These are phyloP conservation scores for Eucalyptus viminalis DNA, from an alignment of 345 rosid species.

Conservation along the genomic window DNA sequence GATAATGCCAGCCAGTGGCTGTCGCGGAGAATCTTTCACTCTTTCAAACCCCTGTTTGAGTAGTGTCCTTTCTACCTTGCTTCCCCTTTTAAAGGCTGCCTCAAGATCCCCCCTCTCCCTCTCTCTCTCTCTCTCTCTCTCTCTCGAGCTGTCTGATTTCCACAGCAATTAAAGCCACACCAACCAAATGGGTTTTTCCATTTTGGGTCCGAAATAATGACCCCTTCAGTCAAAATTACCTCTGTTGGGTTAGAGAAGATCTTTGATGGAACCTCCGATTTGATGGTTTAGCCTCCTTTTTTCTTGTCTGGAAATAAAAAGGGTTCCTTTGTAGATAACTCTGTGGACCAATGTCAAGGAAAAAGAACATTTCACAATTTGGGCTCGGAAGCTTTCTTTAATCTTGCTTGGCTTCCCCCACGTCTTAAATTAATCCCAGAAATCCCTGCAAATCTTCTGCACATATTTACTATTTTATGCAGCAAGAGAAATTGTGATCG, in stretches of 20 bases:
- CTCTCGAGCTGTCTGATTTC: not conserved
- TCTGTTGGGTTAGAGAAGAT: not conserved
- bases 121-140: not conserved
- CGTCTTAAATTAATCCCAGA: not conserved
- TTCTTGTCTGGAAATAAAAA: not conserved
- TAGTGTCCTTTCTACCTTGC: not conserved
- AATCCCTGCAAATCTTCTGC: not conserved
- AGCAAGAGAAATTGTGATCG: not conserved
- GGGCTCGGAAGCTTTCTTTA: not conserved
- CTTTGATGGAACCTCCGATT: not conserved
- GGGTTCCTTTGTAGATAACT: not conserved
- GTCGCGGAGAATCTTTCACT: not conserved
- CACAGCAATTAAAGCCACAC: not conserved
- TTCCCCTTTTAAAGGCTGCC: not conserved
- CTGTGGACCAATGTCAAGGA: not conserved
- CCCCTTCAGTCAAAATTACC: not conserved
- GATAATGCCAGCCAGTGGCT: not conserved
- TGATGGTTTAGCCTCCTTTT: not conserved
- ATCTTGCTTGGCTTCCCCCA: not conserved
- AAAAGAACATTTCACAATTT: not conserved
- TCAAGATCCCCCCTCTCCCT: not conserved
- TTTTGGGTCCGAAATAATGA: not conserved
- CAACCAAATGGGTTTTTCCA: not conserved
- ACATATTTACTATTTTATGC: not conserved
- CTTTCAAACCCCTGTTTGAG: not conserved